A percentile compares a stretch with the other conserved stretches of the same genome.
Conservation (phyloP, 2,329 filamentous ascomycete species). For the Hyphodiscus sp. region DNA sequence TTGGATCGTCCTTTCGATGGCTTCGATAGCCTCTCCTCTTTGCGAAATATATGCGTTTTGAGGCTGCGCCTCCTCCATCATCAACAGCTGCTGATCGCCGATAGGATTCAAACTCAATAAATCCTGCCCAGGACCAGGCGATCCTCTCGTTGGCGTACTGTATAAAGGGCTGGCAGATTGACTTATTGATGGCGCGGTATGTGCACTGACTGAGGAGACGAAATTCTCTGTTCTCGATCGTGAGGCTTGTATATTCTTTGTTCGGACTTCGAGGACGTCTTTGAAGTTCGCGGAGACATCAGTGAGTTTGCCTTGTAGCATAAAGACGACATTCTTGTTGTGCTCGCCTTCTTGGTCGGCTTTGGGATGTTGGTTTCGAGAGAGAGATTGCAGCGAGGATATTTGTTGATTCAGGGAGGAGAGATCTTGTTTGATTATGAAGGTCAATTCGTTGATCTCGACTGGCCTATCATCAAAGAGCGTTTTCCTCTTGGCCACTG, state of each 20-base stretch:
- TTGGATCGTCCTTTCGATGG: conserved; percentile 90
- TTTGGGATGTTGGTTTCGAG: conserved; percentile 68
- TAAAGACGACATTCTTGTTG: conserved; percentile 92
- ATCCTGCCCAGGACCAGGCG: conserved; percentile 60
- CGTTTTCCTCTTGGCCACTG: conserved; percentile 91
- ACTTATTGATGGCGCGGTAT: conserved; percentile 59
- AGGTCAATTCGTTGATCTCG: conserved; percentile 95
- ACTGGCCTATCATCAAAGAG: conserved; percentile 95
- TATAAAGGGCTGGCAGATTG: conserved; percentile 84
- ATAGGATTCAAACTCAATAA: conserved; percentile 78
- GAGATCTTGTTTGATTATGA: conserved; percentile 96
- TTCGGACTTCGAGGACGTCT: conserved; percentile 90
- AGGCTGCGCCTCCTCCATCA: conserved; percentile 88
- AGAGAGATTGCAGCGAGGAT: conserved; percentile 69
- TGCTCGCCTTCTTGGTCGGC: conserved; percentile 85
- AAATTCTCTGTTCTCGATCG: conserved; percentile 93
- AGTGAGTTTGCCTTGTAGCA: conserved; percentile 85
- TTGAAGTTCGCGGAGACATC: conserved; percentile 96
- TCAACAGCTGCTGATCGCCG: conserved; percentile 79
- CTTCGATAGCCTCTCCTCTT: conserved; percentile 90
- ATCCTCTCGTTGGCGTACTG: conserved; percentile 64
- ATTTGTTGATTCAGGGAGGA: conserved; percentile 83
- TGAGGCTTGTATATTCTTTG: conserved; percentile 96
- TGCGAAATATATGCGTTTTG: conserved; percentile 88
- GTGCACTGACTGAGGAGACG: conserved; percentile 79